phyloP scores from a whole-genome alignment of 768 basidiomycete genomes.

The Podaxis sp. region DNA sequence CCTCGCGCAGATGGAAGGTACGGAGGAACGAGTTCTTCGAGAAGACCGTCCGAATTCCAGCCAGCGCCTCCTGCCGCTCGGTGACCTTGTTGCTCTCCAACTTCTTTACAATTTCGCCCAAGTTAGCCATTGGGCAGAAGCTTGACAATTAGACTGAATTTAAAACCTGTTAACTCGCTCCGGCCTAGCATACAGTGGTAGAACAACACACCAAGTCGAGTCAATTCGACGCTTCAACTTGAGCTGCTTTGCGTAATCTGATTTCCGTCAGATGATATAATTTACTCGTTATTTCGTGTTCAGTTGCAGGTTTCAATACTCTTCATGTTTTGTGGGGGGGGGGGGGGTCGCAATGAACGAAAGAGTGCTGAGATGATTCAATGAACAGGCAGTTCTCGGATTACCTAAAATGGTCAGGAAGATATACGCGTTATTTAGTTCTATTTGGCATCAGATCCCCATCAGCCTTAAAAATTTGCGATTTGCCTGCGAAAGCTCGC shows the following conservation, averaged over 20 bases:
- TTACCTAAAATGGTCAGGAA: neutral
- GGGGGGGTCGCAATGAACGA: no score
- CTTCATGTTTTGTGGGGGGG: neutral
- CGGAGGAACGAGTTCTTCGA: slow-evolving; percentile 44
- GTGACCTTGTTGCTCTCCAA: slow-evolving; percentile 65
- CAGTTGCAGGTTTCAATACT: neutral
- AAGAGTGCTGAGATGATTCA: neutral
- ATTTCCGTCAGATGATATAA: no score
- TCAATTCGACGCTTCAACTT: neutral
- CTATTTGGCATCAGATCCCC: slow-evolving; percentile 16
- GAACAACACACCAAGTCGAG: neutral
- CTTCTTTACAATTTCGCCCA: slow-evolving; percentile 47
- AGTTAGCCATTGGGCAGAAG: slow-evolving; percentile 23
- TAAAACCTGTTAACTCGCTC: neutral
- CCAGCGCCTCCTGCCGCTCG: slow-evolving; percentile 65
- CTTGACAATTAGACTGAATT: neutral
- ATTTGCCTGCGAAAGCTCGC: neutral
- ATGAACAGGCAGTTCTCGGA: neutral
- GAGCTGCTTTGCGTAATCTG: neutral
- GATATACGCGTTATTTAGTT: slow-evolving; percentile 21
- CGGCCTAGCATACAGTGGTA: no score
- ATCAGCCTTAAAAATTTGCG: neutral
- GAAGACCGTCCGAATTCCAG: slow-evolving; percentile 50
- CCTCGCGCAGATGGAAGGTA: slow-evolving; percentile 36
- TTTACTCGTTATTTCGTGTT: neutral